Evolutionary conservation across 139 green algal species (phyloP), one percentile per base, ranked within the genome.

Genomic region (Chlorella sorokiniana): DNA sequence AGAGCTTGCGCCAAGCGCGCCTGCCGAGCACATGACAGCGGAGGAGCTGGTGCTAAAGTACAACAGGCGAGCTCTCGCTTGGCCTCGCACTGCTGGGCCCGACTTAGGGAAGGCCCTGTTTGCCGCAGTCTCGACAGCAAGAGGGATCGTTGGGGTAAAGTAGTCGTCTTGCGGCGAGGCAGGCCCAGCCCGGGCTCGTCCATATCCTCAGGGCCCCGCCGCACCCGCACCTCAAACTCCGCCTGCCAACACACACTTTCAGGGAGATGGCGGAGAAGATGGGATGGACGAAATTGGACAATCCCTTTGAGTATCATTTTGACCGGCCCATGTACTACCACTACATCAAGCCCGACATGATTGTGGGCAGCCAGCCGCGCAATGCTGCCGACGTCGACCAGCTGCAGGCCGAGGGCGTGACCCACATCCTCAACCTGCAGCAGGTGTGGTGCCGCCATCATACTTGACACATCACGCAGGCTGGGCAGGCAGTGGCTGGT

Each of bases 281-380:
- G 88, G 65, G 81, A 20, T 92, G 88, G 88, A 54, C 31, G 1
- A 74, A 90, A 10, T 25, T 79, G 20, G 33, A 69, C 27, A 83
- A 83, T 51, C 87, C 89, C 4, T 94, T 87, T 44, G 83, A 89
- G 71, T 94, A 94, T 54, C 77, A 90, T 78, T 91, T 84, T 45
- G 89, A 94, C 38, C 79, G 87, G 37, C 86, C 87, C 35, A 54
- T 95, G 4, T 96, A 96, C 87, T 93, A 91, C 77, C 92, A 96
- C 77, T 90, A 94, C 71, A 82, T 96, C 8, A 22, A 62, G 0
- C 78, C 76, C 1, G 76, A 88, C 59, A 76, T 95, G 7, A 79
- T 95, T 4, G 89, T 90, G 33, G 91, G 92, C 42, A 87, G 87
- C 22, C 91, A 95, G 81, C 92, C 91, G 1, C 86, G 83, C 10